Evolutionary conservation across 2,329 filamentous ascomycete genomes (phyloP).

Genomic region (Colletotrichum chrysophilum): DNA sequence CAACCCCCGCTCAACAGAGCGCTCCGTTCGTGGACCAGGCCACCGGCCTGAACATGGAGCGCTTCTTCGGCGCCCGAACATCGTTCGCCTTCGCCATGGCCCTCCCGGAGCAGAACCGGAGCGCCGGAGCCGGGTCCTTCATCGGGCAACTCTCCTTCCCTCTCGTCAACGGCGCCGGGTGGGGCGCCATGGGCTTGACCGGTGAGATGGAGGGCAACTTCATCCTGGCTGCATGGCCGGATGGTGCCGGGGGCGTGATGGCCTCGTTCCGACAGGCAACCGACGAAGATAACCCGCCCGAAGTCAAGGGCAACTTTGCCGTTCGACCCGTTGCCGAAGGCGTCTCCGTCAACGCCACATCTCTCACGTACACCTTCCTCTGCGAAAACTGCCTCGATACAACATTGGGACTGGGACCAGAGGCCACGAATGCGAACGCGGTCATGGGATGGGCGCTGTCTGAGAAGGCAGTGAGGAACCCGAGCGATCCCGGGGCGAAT

Average conservation of each 20-base stretch:
- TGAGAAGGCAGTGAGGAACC: constrained; percentile 25
- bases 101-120: constrained; percentile 33
- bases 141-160: constrained; percentile 52
- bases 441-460: constrained; percentile 43
- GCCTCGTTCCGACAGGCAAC: constrained; percentile 48
- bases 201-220: constrained; percentile 50
- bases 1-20: constrained; percentile 19
- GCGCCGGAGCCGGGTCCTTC: constrained; percentile 36
- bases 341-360: constrained; percentile 45
- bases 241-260: constrained; percentile 40
- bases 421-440: constrained; percentile 25
- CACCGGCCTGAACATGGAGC: constrained; percentile 39
- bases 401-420: constrained; percentile 30
- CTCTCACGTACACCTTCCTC: constrained; percentile 51
- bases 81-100: constrained; percentile 48
- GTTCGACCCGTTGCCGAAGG: constrained; percentile 45
- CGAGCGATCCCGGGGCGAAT: constrained; percentile 24
- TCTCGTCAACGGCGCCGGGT: constrained; percentile 43
- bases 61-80: constrained; percentile 42
- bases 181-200: constrained; percentile 49
- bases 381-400: constrained; percentile 41
- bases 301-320: constrained; percentile 44
- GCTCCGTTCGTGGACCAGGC: constrained; percentile 33
- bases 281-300: constrained; percentile 47
- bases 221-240: constrained; percentile 49